These are phyloP conservation scores for Lentinula novae-zelandiae DNA, from an alignment of 1,284 basidiomycete genomes.

Conservation along the genomic window DNA sequence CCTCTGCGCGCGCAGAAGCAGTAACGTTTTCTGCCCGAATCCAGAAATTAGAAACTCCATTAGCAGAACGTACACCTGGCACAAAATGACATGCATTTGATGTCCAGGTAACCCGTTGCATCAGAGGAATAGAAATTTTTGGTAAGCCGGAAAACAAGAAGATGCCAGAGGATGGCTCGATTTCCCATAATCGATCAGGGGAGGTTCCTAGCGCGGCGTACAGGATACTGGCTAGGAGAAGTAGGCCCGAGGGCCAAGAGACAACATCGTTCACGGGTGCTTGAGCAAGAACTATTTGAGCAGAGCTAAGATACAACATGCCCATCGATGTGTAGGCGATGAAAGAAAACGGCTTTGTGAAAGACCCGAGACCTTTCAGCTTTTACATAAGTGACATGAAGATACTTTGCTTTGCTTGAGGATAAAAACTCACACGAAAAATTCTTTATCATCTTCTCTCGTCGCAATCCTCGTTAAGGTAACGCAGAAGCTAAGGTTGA, in stretches of 20 bases:
- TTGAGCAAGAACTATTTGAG: slow-evolving; percentile 17
- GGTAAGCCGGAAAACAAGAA: slow-evolving; percentile 23
- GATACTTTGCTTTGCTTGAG: neutral
- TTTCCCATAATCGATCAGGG: slow-evolving; percentile 23
- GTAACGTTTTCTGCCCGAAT: slow-evolving; percentile 19
- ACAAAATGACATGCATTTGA: slow-evolving; percentile 24
- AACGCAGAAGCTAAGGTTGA: neutral
- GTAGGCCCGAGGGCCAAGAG: slow-evolving; percentile 26
- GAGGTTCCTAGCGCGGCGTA: slow-evolving; percentile 24
- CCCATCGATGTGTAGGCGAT: neutral
- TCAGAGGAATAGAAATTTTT: slow-evolving; percentile 20
- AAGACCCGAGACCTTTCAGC: neutral
- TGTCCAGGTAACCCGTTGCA: slow-evolving; percentile 22
- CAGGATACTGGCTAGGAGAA: slow-evolving; percentile 25
- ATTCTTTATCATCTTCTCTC: neutral
- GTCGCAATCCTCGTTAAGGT: neutral
- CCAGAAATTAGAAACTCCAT: slow-evolving; percentile 23
- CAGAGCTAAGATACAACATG: neutral
- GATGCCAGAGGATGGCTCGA: slow-evolving; percentile 23
- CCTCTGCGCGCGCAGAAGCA: slow-evolving; percentile 15
- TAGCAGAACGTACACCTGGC: slow-evolving; percentile 19
- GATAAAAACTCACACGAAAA: neutral
- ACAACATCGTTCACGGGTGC: slow-evolving; percentile 27
- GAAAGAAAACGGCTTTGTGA: neutral
- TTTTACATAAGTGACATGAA: neutral